Percentiles rank a stretch among this genome's conserved stretches.
phyloP scores from a whole-genome alignment of 2,329 filamentous ascomycete species.

The Botryotinia convoluta region DNA sequence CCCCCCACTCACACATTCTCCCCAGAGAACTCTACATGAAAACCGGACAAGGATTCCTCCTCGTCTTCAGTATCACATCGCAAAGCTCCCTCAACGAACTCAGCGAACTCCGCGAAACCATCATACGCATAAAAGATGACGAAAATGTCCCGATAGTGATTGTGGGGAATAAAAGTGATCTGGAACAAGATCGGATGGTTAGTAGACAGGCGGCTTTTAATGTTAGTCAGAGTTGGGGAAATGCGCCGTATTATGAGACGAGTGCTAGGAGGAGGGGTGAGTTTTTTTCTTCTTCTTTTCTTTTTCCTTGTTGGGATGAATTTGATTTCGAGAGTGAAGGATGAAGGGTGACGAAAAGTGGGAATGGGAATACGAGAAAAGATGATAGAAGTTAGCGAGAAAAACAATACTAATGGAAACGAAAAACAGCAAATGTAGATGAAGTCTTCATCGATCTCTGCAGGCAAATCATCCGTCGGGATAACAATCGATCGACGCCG shows the following conservation, averaged over 20 bases:
- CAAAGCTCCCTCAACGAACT: constrained; percentile 66
- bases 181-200: constrained; percentile 69
- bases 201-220: constrained; percentile 63
- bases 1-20: not conserved
- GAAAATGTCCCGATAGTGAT: constrained; percentile 68
- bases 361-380: not conserved
- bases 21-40: constrained; percentile 70
- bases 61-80: constrained; percentile 73
- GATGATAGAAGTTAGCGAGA: too few relatives aligned
- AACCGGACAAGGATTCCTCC: constrained; percentile 70
- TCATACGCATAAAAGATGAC: constrained; percentile 70
- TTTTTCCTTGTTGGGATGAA: not conserved
- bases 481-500: constrained; percentile 38
- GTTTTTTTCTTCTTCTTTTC: constrained; percentile 12
- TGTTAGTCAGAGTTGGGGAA: constrained; percentile 66
- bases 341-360: not conserved
- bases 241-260: constrained; percentile 72
- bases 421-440: constrained; percentile 57
- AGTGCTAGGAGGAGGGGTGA: constrained; percentile 57
- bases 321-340: not conserved
- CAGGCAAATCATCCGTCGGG: constrained; percentile 63
- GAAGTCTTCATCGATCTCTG: constrained; percentile 69
- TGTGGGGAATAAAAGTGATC: constrained; percentile 71
- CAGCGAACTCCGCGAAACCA: constrained; percentile 69
- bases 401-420: not conserved